Conservation (phyloP, 2,329 filamentous ascomycete genomes). For the Scopulariopsis brevicaulis region DNA sequence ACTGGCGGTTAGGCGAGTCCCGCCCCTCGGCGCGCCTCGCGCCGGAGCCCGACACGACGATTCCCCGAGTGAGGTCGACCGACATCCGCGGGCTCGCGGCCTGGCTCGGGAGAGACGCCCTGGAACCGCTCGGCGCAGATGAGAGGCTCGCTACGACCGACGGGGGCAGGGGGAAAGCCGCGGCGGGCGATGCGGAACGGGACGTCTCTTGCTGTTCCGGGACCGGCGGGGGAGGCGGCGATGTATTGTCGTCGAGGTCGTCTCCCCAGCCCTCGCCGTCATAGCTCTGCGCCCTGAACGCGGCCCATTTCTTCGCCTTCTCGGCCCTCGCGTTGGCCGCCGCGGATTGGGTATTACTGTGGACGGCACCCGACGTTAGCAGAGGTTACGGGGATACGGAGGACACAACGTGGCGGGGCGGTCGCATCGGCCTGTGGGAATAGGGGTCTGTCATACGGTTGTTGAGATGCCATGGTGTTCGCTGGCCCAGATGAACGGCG, state of each 20-base stretch:
- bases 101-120: not conserved
- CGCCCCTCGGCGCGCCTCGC: not conserved
- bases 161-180: not conserved
- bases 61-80: not conserved
- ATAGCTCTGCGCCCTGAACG: slow-evolving; percentile 77
- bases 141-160: not conserved
- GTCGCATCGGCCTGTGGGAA: not conserved
- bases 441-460: not conserved
- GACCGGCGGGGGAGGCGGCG: not conserved
- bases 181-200: not conserved
- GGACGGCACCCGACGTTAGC: not conserved
- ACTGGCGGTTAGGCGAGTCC: not conserved
- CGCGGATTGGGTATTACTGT: not conserved
- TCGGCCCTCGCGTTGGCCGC: slow-evolving; percentile 39
- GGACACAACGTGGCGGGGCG: not conserved
- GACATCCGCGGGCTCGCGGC: slow-evolving; percentile 6
- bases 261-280: slow-evolving; percentile 91
- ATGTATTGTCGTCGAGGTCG: slow-evolving; percentile 41
- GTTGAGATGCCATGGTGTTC: not conserved
- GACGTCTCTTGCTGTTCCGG: not conserved
- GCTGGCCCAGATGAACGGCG: not conserved
- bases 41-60: not conserved
- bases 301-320: slow-evolving; percentile 92
- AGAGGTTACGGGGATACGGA: not conserved
- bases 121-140: not conserved